phyloP scores from a whole-genome alignment of 495 filamentous ascomycete genomes.

The Friedmanniomyces simplex region DNA sequence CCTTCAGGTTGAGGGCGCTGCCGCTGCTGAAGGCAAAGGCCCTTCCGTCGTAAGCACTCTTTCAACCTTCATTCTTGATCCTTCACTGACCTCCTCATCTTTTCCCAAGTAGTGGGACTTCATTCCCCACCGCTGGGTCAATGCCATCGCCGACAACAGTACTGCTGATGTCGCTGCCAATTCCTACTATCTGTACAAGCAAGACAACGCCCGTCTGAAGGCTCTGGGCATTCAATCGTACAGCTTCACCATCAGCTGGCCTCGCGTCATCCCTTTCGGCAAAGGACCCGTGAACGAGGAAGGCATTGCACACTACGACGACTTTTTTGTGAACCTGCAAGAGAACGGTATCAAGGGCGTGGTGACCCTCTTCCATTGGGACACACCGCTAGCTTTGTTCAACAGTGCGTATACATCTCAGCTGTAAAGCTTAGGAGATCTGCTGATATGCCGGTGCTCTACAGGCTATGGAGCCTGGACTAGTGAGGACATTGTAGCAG shows the following conservation, averaged over 20 bases:
- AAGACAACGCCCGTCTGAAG: constrained; percentile 28
- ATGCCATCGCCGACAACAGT: constrained; percentile 17
- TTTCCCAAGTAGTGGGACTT: constrained; percentile 13
- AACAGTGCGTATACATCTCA: constrained; percentile 4
- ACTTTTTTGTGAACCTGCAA: constrained; percentile 20
- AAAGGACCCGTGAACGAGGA: constrained; percentile 22
- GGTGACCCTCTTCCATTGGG: constrained; percentile 27
- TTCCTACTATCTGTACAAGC: constrained; percentile 28
- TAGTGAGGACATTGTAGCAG: constrained; percentile 15
- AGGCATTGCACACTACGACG: constrained; percentile 24
- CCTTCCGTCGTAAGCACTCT: constrained; percentile 20
- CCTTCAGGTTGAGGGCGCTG: constrained; percentile 29
- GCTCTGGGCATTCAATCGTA: constrained; percentile 25
- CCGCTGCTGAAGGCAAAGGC: constrained; percentile 26
- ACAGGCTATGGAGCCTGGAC: constrained; percentile 22
- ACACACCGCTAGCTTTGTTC: constrained; percentile 23
- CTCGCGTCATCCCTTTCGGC: constrained; percentile 28
- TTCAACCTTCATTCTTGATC: neutral
- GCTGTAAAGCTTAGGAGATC: too few relatives aligned
- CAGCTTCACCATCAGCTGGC: constrained; percentile 27
- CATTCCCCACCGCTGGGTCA: constrained; percentile 17
- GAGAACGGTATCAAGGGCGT: constrained; percentile 19
- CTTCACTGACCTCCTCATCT: neutral
- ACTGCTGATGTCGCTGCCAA: constrained; percentile 27
- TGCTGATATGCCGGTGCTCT: too few relatives aligned